Conservation (phyloP, 2,329 filamentous ascomycete species). For the Talaromyces sp. region DNA sequence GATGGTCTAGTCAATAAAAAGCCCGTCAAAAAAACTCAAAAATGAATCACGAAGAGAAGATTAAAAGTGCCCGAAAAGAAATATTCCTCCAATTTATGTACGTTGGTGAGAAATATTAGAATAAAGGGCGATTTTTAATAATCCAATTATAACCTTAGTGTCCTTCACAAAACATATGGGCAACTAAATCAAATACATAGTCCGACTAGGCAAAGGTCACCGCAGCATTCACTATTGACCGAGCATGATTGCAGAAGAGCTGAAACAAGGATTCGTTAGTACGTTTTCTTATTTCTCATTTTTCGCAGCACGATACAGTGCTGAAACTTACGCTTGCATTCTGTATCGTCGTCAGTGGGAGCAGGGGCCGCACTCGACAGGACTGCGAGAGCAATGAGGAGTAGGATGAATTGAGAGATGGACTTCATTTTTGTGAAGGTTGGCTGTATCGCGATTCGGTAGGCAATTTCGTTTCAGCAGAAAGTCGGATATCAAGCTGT, state of each 20-base stretch:
- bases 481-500: background rate
- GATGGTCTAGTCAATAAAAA: background rate
- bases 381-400: background rate
- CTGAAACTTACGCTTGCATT: slow-evolving; percentile 8
- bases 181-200: background rate
- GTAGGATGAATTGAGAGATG: background rate
- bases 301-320: background rate
- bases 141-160: background rate
- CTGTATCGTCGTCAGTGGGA: background rate
- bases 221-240: slow-evolving; percentile 8
- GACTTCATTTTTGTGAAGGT: background rate
- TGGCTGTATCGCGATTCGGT: background rate
- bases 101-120: background rate
- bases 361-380: background rate
- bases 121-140: background rate
- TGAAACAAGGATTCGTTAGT: background rate
- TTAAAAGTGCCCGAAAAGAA: background rate
- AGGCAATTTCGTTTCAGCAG: background rate
- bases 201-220: slow-evolving; percentile 6
- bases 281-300: background rate
- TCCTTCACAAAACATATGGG: background rate
- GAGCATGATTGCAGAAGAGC: slow-evolving; percentile 6
- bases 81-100: background rate
- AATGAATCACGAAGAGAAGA: background rate
- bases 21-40: background rate